Evolutionary conservation across 164 flowering plant genomes (phyloP).

Genomic region (Kalanchoe fedtschenkoi): DNA sequence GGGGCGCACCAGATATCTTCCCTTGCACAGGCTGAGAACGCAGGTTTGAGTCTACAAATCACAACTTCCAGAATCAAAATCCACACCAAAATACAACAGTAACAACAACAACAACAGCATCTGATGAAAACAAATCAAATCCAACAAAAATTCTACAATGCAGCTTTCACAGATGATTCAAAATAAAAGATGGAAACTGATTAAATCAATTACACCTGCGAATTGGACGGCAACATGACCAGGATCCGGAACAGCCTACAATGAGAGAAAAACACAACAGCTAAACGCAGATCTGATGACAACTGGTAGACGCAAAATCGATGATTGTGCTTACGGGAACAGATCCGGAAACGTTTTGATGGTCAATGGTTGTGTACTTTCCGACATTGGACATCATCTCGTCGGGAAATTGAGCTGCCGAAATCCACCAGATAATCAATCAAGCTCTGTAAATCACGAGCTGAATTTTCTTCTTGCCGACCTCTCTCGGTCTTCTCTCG

Average conservation of each 20-base stretch:
- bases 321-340: constrained; percentile 51
- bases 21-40: constrained; percentile 82
- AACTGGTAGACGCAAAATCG: not conserved
- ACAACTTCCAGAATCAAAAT: constrained; percentile 7
- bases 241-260: constrained; percentile 72
- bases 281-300: constrained; percentile 13
- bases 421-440: no score
- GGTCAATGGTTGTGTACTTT: constrained; percentile 57
- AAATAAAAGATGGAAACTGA: not conserved
- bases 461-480: no score
- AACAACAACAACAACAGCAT: no score
- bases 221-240: constrained; percentile 60
- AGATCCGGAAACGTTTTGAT: constrained; percentile 80
- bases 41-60: constrained; percentile 76
- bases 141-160: not conserved
- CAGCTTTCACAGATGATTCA: not conserved
- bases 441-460: no score
- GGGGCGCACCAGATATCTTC: constrained; percentile 59
- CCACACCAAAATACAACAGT: no score
- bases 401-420: not conserved
- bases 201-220: constrained; percentile 21
- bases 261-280: not conserved
- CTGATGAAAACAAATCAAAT: no score
- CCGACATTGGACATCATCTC: constrained; percentile 82
- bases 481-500: no score